Conservation (phyloP, 495 filamentous ascomycete genomes). For the Aspergillus ostianus region DNA sequence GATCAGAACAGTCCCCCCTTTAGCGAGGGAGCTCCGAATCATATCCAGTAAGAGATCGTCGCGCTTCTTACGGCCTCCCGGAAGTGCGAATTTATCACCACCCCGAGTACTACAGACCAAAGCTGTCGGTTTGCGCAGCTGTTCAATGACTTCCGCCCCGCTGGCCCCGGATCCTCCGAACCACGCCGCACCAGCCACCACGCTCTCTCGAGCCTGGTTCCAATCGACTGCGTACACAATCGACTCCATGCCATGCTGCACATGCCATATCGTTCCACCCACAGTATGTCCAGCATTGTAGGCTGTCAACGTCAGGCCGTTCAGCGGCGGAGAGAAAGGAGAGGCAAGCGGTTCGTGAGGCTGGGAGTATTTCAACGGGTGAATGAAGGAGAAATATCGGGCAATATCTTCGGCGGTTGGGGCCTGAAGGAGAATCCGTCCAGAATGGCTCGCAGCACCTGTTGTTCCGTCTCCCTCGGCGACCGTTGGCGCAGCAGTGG, state of each 20-base stretch:
- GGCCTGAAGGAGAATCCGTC: conserved; percentile 69
- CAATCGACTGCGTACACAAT: conserved; percentile 98
- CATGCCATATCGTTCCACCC: conserved; percentile 97
- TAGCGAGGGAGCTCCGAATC: conserved; percentile 70
- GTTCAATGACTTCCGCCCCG: conserved; percentile 88
- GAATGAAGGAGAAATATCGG: conserved; percentile 87
- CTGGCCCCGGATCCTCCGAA: conserved; percentile 76
- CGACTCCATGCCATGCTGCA: conserved; percentile 94
- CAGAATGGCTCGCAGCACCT: conserved; percentile 26
- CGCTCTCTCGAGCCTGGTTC: conserved; percentile 93
- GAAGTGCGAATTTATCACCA: conserved; percentile 64
- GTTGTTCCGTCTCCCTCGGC: conserved; percentile 22
- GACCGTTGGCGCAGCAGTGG: conserved; percentile 33
- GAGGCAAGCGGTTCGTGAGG: conserved; percentile 84
- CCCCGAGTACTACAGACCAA: conserved; percentile 87
- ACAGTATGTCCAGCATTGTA: conserved; percentile 96
- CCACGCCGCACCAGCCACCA: conserved; percentile 90
- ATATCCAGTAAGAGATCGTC: conserved; percentile 83
- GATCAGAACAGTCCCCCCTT: conserved; percentile 91
- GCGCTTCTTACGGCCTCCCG: conserved; percentile 71
- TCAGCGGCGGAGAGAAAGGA: conserved; percentile 81
- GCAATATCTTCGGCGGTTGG: conserved; percentile 87
- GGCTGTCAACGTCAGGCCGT: conserved; percentile 92
- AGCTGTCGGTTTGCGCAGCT: conserved; percentile 87
- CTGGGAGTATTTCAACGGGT: conserved; percentile 94